A percentile compares a stretch with the other conserved stretches of the same genome.
Conservation (phyloP, 2,329 filamentous ascomycete genomes). For the Neopestalotiopsis rosae region DNA sequence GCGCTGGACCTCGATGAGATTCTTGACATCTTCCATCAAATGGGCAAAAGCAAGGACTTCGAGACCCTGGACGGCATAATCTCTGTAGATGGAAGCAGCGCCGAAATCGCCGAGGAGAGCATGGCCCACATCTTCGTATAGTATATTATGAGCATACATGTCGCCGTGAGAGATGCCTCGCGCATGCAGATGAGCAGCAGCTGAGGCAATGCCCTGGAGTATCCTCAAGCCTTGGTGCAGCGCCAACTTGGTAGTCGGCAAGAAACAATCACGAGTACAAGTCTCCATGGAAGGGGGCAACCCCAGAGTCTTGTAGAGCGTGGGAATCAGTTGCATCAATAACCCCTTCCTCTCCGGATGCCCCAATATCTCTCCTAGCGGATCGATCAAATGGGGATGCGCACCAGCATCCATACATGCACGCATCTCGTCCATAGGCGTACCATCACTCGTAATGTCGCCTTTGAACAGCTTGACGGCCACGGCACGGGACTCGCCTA, state of each 20-base stretch:
- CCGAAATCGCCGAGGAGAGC: constrained; percentile 54
- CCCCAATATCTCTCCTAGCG: constrained; percentile 47
- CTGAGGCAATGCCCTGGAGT: constrained; percentile 46
- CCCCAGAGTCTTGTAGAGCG: constrained; percentile 47
- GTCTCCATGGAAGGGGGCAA: constrained; percentile 48
- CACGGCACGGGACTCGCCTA: constrained; percentile 40
- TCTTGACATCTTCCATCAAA: constrained; percentile 50
- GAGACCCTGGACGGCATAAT: constrained; percentile 42
- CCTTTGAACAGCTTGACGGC: constrained; percentile 56
- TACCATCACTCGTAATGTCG: constrained; percentile 51
- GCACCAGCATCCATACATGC: constrained; percentile 51
- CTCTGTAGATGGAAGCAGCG: constrained; percentile 50
- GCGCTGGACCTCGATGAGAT: constrained; percentile 32
- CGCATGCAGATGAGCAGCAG: constrained; percentile 48
- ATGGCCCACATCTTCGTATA: constrained; percentile 45
- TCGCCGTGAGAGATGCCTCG: constrained; percentile 51
- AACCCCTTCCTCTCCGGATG: constrained; percentile 48
- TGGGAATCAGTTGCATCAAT: constrained; percentile 53
- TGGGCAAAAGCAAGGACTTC: constrained; percentile 55
- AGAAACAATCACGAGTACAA: constrained; percentile 52
- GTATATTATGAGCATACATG: constrained; percentile 53
- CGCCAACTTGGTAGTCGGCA: constrained; percentile 34
- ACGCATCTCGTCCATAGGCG: constrained; percentile 54
- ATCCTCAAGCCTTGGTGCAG: constrained; percentile 39
- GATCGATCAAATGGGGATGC: constrained; percentile 51